Evolutionary conservation across 495 filamentous ascomycete genomes (phyloP).

Genomic region (Jackrogersella multiformis): DNA sequence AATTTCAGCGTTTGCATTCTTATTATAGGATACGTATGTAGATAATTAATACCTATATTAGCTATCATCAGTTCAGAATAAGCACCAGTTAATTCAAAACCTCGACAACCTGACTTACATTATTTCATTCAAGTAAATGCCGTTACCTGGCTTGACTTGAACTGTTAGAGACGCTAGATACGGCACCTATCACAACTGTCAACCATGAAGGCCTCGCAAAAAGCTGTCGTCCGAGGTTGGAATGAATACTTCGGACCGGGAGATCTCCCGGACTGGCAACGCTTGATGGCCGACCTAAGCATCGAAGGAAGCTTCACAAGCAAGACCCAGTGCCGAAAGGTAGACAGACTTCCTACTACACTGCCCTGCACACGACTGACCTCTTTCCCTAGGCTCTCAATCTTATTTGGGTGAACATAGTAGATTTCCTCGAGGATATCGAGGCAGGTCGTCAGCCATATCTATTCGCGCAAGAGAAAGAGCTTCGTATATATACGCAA

Average conservation of each 20-base stretch:
- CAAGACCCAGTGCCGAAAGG: constrained; percentile 51
- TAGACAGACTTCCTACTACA: not conserved
- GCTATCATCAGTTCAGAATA: too few species aligned
- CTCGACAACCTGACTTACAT: too few species aligned
- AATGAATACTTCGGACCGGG: constrained; percentile 45
- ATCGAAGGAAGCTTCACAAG: constrained; percentile 40
- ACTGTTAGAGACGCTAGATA: too few species aligned
- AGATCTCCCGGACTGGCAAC: constrained; percentile 48
- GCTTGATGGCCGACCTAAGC: constrained; percentile 49
- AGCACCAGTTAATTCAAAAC: too few species aligned
- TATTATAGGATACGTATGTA: too few species aligned
- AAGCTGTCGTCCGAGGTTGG: constrained; percentile 35
- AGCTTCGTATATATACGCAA: constrained; percentile 44
- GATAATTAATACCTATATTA: too few species aligned
- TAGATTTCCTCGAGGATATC: constrained; percentile 49
- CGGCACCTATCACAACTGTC: too few species aligned
- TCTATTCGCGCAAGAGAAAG: constrained; percentile 28
- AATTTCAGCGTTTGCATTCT: too few species aligned
- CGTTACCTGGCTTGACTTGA: too few species aligned
- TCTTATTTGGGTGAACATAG: constrained; percentile 51
- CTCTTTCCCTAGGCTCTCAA: constrained; percentile 37
- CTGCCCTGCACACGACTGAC: not conserved
- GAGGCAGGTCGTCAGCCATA: constrained; percentile 11
- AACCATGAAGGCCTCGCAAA: too few species aligned
- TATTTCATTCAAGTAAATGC: too few species aligned